A percentile compares a stretch with the other conserved stretches of the same genome.
Conservation (phyloP, 345 rosid genomes). For the Punica granatum region DNA sequence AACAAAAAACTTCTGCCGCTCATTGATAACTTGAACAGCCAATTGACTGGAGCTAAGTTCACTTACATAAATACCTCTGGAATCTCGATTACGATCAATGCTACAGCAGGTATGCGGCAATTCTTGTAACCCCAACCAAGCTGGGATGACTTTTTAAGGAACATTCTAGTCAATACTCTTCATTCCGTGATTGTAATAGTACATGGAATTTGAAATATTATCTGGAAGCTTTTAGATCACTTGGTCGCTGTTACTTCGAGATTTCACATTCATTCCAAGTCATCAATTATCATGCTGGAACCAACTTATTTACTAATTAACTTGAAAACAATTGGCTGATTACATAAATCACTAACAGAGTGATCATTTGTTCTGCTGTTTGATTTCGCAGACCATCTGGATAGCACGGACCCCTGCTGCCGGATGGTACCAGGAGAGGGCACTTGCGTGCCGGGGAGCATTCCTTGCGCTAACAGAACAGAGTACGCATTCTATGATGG, state of each 20-base stretch:
- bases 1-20: slow-evolving; percentile 15
- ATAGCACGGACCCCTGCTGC: slow-evolving; percentile 14
- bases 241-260: too few species aligned
- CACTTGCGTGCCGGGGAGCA: slow-evolving; percentile 17
- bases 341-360: background rate
- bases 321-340: too few species aligned
- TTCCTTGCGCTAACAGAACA: slow-evolving; percentile 20
- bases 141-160: too few species aligned
- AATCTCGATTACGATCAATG: background rate
- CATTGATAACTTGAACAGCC: slow-evolving; percentile 16
- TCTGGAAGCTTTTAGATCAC: too few species aligned
- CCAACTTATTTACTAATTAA: too few species aligned
- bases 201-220: too few species aligned
- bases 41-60: slow-evolving; percentile 21
- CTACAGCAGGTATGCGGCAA: background rate
- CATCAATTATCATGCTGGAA: background rate
- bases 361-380: background rate
- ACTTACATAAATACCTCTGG: slow-evolving; percentile 20
- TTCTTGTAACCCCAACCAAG: too few species aligned
- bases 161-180: too few species aligned
- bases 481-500: slow-evolving; percentile 30
- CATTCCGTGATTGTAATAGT: too few species aligned
- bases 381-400: background rate
- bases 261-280: too few species aligned
- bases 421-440: slow-evolving; percentile 16